Conservation (phyloP, 257 asterid species). For the Avicennia marina region DNA sequence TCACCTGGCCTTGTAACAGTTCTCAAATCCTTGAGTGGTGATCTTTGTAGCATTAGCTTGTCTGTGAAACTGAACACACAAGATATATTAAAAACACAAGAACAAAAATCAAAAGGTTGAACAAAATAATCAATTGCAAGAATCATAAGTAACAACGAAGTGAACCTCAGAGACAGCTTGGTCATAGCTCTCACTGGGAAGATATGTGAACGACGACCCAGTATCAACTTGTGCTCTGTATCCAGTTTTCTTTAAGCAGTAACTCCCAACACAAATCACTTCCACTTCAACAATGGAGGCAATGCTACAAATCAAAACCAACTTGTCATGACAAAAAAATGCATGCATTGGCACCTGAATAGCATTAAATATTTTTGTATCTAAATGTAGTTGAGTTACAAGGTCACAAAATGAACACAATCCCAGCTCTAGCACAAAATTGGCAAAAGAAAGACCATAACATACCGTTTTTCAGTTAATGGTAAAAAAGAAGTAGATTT, state of each 20-base stretch:
- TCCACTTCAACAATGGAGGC: conserved; percentile 58
- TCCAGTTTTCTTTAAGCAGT: conserved; percentile 51
- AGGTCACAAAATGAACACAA: neutral
- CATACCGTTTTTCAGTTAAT: conserved; percentile 38
- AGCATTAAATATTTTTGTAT: too few relatives aligned
- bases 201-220: conserved; percentile 76
- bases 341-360: neutral
- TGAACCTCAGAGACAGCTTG: conserved; percentile 55
- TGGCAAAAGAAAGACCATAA: conserved; percentile 7
- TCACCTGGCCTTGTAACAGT: conserved; percentile 67
- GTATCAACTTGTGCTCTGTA: conserved; percentile 61
- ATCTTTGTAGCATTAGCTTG: conserved; percentile 42
- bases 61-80: conserved; percentile 48
- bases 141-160: neutral
- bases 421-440: neutral
- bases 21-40: conserved; percentile 36
- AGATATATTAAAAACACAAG: conserved; percentile 2
- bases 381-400: neutral
- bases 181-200: conserved; percentile 46
- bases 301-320: conserved; percentile 24
- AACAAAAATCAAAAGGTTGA: neutral
- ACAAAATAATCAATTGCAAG: conserved; percentile 2
- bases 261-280: conserved; percentile 47
- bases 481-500: conserved; percentile 49
- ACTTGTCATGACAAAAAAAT: conserved; percentile 9